Percentiles rank a stretch among this genome's conserved stretches.
Evolutionary conservation across 2,329 filamentous ascomycete genomes (phyloP).

Genomic region (Nemania abortiva): DNA sequence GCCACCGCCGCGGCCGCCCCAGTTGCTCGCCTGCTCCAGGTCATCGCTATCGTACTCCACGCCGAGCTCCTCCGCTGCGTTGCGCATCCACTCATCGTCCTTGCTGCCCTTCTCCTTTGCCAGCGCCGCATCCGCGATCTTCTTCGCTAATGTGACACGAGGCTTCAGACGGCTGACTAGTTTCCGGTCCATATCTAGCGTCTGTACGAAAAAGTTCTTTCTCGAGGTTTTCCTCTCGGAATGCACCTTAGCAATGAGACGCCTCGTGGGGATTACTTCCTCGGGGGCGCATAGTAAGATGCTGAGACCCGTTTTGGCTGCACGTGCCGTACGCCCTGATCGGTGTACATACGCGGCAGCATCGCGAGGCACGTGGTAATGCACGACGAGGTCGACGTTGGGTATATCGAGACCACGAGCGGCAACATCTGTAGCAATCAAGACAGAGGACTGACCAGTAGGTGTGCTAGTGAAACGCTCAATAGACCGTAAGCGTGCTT

Average conservation of each 20-base stretch:
- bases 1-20: slow-evolving; percentile 77
- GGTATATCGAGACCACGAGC: slow-evolving; percentile 94
- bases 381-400: slow-evolving; percentile 87
- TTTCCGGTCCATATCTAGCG: slow-evolving; percentile 84
- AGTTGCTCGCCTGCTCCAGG: slow-evolving; percentile 73
- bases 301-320: slow-evolving; percentile 79
- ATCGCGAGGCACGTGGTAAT: slow-evolving; percentile 93
- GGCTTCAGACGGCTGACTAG: slow-evolving; percentile 81
- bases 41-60: slow-evolving; percentile 95
- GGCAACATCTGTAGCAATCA: slow-evolving; percentile 93
- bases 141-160: slow-evolving; percentile 84
- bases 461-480: slow-evolving; percentile 83
- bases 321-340: slow-evolving; percentile 92
- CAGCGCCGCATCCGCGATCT: slow-evolving; percentile 82
- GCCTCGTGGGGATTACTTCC: slow-evolving; percentile 85
- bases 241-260: slow-evolving; percentile 90
- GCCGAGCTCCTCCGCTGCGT: slow-evolving; percentile 90
- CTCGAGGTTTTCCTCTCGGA: slow-evolving; percentile 63
- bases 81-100: slow-evolving; percentile 85
- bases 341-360: slow-evolving; percentile 96
- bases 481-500: slow-evolving; percentile 90
- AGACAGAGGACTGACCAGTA: slow-evolving; percentile 69
- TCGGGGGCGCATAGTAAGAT: slow-evolving; percentile 92
- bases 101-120: slow-evolving; percentile 89
- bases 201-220: slow-evolving; percentile 78